Evolutionary conservation across 495 filamentous ascomycete genomes (phyloP).

Genomic region (Bombardia bombarda): DNA sequence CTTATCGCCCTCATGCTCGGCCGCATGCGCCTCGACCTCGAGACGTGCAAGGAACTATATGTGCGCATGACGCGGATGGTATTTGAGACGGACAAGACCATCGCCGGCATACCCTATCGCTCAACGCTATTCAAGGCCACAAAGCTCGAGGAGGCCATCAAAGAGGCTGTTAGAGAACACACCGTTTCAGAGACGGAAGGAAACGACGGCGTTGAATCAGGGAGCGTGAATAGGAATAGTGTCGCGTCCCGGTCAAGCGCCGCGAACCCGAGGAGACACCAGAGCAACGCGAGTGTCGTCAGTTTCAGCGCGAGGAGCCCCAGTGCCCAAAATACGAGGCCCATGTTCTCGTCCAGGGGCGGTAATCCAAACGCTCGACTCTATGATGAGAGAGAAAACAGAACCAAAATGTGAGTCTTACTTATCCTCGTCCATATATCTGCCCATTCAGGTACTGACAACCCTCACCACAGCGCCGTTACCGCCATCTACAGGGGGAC

Average conservation of each 20-base stretch:
- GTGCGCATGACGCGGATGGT: slow-evolving; percentile 88
- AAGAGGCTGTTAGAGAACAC: slow-evolving; percentile 79
- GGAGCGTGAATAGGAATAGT: slow-evolving; percentile 20
- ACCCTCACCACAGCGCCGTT: slow-evolving; percentile 67
- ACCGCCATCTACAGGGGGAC: slow-evolving; percentile 88
- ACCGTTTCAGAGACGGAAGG: slow-evolving; percentile 75
- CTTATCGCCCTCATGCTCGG: slow-evolving; percentile 96
- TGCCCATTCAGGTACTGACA: no score
- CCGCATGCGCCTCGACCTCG: slow-evolving; percentile 80
- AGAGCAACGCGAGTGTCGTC: slow-evolving; percentile 54
- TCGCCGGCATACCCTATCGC: slow-evolving; percentile 87
- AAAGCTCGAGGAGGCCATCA: slow-evolving; percentile 89
- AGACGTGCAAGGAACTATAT: slow-evolving; percentile 94
- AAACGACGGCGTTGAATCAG: slow-evolving; percentile 46
- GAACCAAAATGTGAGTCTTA: slow-evolving; percentile 79
- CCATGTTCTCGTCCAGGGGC: slow-evolving; percentile 38
- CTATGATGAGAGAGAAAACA: slow-evolving; percentile 75
- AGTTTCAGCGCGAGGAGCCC: slow-evolving; percentile 50
- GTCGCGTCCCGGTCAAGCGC: slow-evolving; percentile 31
- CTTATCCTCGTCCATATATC: no score
- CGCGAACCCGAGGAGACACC: slow-evolving; percentile 32
- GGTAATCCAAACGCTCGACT: slow-evolving; percentile 59
- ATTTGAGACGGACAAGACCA: slow-evolving; percentile 96
- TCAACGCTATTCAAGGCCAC: slow-evolving; percentile 95
- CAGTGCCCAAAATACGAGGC: slow-evolving; percentile 22